A percentile compares a stretch with the other conserved stretches of the same genome.
Conservation (phyloP, 2,329 filamentous ascomycete species). For the Scorias spongiosa region DNA sequence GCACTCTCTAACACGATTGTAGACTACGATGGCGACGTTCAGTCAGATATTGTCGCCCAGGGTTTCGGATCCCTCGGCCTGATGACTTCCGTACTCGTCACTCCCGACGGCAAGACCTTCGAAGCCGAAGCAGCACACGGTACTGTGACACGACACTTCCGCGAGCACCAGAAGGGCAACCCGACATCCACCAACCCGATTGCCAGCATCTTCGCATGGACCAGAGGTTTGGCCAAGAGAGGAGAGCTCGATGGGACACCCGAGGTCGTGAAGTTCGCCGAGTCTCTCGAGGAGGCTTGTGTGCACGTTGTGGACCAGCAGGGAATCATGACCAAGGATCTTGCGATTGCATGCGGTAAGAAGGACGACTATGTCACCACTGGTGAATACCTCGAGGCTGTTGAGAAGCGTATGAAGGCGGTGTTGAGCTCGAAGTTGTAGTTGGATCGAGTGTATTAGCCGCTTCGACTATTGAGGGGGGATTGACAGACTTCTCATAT, state of each 20-base stretch:
- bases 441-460: background rate
- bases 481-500: too few species aligned
- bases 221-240: slow-evolving; percentile 80
- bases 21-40: slow-evolving; percentile 99
- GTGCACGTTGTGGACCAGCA: slow-evolving; percentile 87
- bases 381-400: slow-evolving; percentile 76
- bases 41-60: slow-evolving; percentile 96
- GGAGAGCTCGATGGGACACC: slow-evolving; percentile 88
- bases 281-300: slow-evolving; percentile 83
- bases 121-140: slow-evolving; percentile 97
- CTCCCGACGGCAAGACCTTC: slow-evolving; percentile 90
- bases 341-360: slow-evolving; percentile 88
- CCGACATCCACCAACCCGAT: slow-evolving; percentile 98
- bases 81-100: slow-evolving; percentile 96
- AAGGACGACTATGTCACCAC: slow-evolving; percentile 85
- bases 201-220: slow-evolving; percentile 98
- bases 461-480: background rate
- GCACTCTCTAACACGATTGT: slow-evolving; percentile 8
- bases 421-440: slow-evolving; percentile 65
- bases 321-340: slow-evolving; percentile 97
- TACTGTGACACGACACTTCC: slow-evolving; percentile 95
- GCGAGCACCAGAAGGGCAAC: slow-evolving; percentile 94
- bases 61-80: slow-evolving; percentile 95
- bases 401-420: slow-evolving; percentile 76
- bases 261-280: slow-evolving; percentile 78